phyloP scores from a whole-genome alignment of 768 basidiomycete genomes.

The Pleurotus sapidus region DNA sequence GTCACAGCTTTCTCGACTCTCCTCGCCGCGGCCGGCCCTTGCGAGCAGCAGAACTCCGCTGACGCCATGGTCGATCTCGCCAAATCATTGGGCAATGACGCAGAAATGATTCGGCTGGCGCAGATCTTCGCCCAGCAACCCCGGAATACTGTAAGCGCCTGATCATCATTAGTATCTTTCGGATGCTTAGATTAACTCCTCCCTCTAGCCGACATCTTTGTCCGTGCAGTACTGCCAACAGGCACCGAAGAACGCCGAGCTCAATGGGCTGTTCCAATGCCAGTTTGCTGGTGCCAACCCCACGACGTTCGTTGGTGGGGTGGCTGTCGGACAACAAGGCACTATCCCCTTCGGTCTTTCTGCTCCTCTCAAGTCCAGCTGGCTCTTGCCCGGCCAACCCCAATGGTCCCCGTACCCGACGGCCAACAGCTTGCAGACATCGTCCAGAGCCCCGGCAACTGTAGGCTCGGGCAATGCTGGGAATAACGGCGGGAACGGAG shows the following conservation, averaged over 20 bases:
- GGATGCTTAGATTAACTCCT: neutral
- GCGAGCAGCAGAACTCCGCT: slow-evolving; percentile 55
- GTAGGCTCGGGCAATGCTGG: slow-evolving; percentile 8
- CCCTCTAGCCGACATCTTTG: slow-evolving; percentile 34
- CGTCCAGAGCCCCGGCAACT: slow-evolving; percentile 32
- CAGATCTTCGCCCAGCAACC: slow-evolving; percentile 59
- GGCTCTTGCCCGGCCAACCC: slow-evolving; percentile 52
- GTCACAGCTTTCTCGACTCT: slow-evolving; percentile 56
- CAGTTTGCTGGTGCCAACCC: slow-evolving; percentile 49
- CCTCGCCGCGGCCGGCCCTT: slow-evolving; percentile 52
- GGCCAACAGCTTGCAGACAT: slow-evolving; percentile 39
- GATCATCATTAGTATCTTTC: too few relatives aligned
- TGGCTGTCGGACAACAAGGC: slow-evolving; percentile 38
- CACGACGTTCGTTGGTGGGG: slow-evolving; percentile 41
- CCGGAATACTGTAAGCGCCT: slow-evolving; percentile 44
- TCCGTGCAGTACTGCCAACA: slow-evolving; percentile 51
- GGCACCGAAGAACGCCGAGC: slow-evolving; percentile 48
- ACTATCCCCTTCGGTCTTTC: slow-evolving; percentile 52
- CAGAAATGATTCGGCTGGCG: slow-evolving; percentile 45
- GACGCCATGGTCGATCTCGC: slow-evolving; percentile 49
- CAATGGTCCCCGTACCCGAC: slow-evolving; percentile 44
- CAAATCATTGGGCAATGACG: slow-evolving; percentile 33
- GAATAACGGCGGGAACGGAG: slow-evolving; percentile 7
- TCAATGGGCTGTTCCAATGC: slow-evolving; percentile 57
- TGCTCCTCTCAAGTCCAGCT: slow-evolving; percentile 36